Conservation (phyloP, 805 yeast species). For the Torulaspora delbrueckii region DNA sequence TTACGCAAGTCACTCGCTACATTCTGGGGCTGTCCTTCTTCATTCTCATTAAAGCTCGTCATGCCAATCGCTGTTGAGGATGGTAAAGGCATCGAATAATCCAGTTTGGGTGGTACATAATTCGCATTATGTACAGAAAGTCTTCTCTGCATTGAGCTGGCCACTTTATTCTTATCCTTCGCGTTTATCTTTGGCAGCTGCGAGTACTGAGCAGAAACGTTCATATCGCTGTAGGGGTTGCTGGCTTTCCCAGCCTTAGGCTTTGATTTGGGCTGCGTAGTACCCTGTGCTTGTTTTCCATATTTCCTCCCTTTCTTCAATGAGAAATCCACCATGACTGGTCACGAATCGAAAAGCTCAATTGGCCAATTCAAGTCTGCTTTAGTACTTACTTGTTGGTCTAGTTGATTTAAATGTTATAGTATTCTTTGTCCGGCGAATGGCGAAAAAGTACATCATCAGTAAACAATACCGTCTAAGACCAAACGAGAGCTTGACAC, state of each 20-base stretch:
- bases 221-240: conserved; percentile 24
- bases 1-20: background rate
- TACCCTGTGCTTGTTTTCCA: conserved; percentile 24
- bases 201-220: conserved; percentile 13
- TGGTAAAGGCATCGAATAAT: conserved; percentile 31
- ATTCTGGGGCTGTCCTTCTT: background rate
- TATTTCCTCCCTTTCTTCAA: conserved; percentile 32
- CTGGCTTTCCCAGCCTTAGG: conserved; percentile 8
- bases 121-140: conserved; percentile 39
- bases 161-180: conserved; percentile 38
- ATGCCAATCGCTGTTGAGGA: background rate
- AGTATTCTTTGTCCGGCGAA: background rate
- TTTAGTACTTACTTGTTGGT: background rate
- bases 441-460: background rate
- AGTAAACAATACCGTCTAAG: background rate
- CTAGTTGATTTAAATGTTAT: background rate
- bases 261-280: conserved; percentile 14
- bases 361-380: background rate
- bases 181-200: conserved; percentile 35
- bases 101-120: conserved; percentile 29
- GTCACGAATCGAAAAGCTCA: background rate
- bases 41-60: background rate
- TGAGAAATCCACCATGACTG: conserved; percentile 34
- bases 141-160: conserved; percentile 42
- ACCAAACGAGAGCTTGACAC: too few relatives aligned